A percentile compares a stretch with the other conserved stretches of the same genome.
These are phyloP conservation scores for Hyphopichia fennica DNA, from an alignment of 1,139 yeast genomes.

Conservation along the genomic window DNA sequence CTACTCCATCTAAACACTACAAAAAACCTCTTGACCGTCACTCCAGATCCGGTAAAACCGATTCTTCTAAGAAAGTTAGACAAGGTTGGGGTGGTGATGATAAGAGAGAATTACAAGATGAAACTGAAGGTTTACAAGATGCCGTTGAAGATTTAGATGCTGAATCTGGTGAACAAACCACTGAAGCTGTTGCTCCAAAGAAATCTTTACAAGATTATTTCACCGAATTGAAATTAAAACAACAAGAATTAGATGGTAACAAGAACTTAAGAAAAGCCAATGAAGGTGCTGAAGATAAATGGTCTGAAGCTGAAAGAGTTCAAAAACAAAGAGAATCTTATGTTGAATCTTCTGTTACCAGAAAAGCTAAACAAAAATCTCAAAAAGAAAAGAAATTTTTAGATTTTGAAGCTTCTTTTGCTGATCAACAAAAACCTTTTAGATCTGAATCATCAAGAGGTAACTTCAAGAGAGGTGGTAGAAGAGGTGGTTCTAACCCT, in stretches of 20 bases:
- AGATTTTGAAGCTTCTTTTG: slow-evolving; percentile 65
- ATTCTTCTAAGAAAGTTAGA: slow-evolving; percentile 78
- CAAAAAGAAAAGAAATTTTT: slow-evolving; percentile 69
- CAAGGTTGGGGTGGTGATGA: slow-evolving; percentile 85
- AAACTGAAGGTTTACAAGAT: slow-evolving; percentile 62
- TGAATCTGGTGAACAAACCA: slow-evolving; percentile 42
- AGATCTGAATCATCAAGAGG: slow-evolving; percentile 19
- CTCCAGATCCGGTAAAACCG: slow-evolving; percentile 79
- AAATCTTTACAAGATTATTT: slow-evolving; percentile 75
- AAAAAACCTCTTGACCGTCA: slow-evolving; percentile 79
- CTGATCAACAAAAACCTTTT: slow-evolving; percentile 42
- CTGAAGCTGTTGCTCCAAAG: slow-evolving; percentile 42
- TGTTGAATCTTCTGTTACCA: slow-evolving; percentile 55
- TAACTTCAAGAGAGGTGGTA: slow-evolving; percentile 23
- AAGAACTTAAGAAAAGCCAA: slow-evolving; percentile 54
- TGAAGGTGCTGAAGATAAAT: slow-evolving; percentile 59
- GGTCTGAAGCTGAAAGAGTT: slow-evolving; percentile 64
- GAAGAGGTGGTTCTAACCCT: slow-evolving; percentile 33
- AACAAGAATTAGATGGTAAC: slow-evolving; percentile 42
- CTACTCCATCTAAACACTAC: slow-evolving; percentile 54
- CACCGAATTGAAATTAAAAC: slow-evolving; percentile 56
- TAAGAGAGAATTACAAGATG: slow-evolving; percentile 59
- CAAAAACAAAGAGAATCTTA: slow-evolving; percentile 58
- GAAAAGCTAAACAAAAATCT: slow-evolving; percentile 62
- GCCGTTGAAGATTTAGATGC: slow-evolving; percentile 49